Base-by-base conservation (phyloP, 257 asterid genomes). In the Thymus mandschuricus region DNA sequence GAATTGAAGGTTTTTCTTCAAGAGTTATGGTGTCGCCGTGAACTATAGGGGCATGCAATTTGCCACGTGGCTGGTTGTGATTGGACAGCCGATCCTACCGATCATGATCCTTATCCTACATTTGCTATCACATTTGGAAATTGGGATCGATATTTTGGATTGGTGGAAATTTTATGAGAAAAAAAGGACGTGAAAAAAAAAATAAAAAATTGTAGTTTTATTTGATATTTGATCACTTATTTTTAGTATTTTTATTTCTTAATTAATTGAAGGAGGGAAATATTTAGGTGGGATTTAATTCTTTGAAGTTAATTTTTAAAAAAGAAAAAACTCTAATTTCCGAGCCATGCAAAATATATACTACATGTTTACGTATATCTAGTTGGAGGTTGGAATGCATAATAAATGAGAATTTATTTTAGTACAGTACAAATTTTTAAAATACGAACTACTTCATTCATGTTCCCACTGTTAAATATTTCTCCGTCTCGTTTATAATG, bases 41-140 rank as follows among this genome's bases (percentile, higher is more conserved):
- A 38, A 46, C 28, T 5, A 21, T 21, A 41, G 10, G 28, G 54
- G 60, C 69, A 58, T 70, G 71, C 75, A 76, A 29, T 70, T 46
- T 76, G 92, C 87, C 92, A 88, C 96, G 90, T 88, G 96, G 96
- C 80, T 86, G 90, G 92, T 55, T 76, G 72, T 72, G 81, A 79
- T 55, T 29, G 66, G 81, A 54, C 61, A n/a, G 10, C 51, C 46
- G 75, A 62, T 72, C 44, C 12, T 57, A 31, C 62, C 81, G 71
- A 83, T 86, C 83, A 63, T 70, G 74, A 78, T 76, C 80, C 85
- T 84, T 84, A 84, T 84, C 89, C 78, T 66, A 69, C 76, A 35
- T 34, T 76, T 40, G 57, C 10, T 9, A 11, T 43, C 58, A 60
- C 41, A 38, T 38, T 38, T 38, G 4, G 34, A 8, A 38, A 4